Conservation (phyloP, 441 rosid species). For the Adansonia gregorii region DNA sequence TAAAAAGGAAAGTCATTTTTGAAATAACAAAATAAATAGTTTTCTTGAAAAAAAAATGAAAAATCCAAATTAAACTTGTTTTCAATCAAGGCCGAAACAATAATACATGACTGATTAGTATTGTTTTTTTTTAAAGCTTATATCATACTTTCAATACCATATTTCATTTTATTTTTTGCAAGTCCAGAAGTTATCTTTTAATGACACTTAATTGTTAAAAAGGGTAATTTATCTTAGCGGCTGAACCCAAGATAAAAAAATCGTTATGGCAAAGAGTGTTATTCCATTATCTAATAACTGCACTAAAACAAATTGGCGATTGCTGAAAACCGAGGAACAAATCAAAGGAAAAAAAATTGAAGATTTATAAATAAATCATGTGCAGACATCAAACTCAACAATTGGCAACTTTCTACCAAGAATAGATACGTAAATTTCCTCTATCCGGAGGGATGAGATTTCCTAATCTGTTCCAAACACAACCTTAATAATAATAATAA, state of each 20-base stretch:
- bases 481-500: neutral
- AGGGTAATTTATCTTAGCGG: too few species aligned
- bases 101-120: too few species aligned
- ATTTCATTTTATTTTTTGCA: too few species aligned
- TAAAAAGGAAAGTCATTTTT: too few species aligned
- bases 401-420: neutral
- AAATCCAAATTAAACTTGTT: too few species aligned
- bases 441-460: neutral
- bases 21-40: too few species aligned
- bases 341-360: neutral
- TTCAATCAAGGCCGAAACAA: constrained; percentile 7
- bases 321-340: constrained; percentile 1
- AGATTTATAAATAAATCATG: constrained; percentile 4
- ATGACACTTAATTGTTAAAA: too few species aligned
- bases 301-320: neutral
- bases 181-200: too few species aligned
- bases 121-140: too few species aligned
- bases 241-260: neutral
- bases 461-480: constrained; percentile 13
- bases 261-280: neutral
- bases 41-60: too few species aligned
- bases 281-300: neutral
- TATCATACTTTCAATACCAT: too few species aligned
- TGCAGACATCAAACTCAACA: constrained; percentile 5
- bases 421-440: neutral